Conservation (phyloP, 306 rosid species). For the Oemleria cerasiformis region DNA sequence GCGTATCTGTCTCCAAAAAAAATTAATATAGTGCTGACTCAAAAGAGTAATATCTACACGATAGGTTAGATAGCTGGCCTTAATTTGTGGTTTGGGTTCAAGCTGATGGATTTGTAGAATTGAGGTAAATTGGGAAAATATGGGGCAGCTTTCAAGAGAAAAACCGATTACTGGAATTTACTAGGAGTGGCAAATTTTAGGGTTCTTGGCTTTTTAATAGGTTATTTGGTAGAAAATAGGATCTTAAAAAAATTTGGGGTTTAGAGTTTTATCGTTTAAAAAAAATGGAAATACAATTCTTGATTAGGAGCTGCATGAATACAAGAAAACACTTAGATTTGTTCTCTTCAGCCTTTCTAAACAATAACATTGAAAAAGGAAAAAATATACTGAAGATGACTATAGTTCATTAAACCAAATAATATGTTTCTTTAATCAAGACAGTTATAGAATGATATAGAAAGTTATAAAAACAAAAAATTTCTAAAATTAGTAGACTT, state of each 20-base stretch:
- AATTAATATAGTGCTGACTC: neutral
- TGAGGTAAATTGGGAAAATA: neutral
- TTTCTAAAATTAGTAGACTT: neutral
- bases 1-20: neutral
- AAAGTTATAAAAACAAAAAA: neutral
- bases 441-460: neutral
- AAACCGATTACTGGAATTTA: neutral
- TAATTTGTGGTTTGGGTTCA: conserved; percentile 1
- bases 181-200: neutral
- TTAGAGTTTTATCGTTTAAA: neutral
- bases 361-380: neutral
- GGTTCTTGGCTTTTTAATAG: neutral
- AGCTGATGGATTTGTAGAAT: neutral
- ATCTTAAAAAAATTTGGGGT: neutral
- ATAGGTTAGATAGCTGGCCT: neutral
- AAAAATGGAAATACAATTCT: neutral
- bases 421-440: neutral
- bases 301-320: neutral
- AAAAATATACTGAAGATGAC: too few species aligned
- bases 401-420: neutral
- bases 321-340: neutral
- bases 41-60: neutral
- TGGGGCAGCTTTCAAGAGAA: neutral
- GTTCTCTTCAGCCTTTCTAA: neutral
- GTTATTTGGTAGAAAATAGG: neutral